phyloP scores from a whole-genome alignment of 495 filamentous ascomycete genomes.

The Aspergillus asperescens region DNA sequence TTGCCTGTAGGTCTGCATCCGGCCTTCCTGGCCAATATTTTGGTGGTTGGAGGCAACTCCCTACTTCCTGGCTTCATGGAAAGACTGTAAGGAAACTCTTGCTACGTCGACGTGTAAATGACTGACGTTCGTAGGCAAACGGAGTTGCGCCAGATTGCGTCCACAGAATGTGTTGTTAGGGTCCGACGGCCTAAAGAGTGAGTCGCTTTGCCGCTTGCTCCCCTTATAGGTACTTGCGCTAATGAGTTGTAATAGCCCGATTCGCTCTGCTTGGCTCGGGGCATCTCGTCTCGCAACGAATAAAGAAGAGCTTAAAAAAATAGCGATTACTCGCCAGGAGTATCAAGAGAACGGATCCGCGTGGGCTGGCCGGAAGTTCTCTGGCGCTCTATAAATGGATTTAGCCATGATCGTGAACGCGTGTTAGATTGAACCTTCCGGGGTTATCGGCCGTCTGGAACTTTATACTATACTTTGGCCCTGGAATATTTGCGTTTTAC shows the following conservation, averaged over 20 bases:
- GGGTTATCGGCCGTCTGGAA: too few relatives aligned
- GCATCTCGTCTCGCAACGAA: constrained; percentile 70
- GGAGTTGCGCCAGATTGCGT: constrained; percentile 69
- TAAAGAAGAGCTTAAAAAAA: constrained; percentile 50
- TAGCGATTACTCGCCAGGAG: constrained; percentile 77
- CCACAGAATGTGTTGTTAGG: constrained; percentile 69
- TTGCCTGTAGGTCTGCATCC: constrained; percentile 74
- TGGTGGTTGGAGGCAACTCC: constrained; percentile 84
- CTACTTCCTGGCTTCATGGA: constrained; percentile 76
- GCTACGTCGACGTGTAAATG: not conserved
- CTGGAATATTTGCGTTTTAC: too few relatives aligned
- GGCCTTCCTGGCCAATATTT: constrained; percentile 75
- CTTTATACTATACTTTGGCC: too few relatives aligned
- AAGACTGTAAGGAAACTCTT: constrained; percentile 50
- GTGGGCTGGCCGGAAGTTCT: constrained; percentile 74
- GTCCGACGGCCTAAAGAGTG: constrained; percentile 64
- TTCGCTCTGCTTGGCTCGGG: constrained; percentile 79
- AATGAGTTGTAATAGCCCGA: constrained; percentile 45
- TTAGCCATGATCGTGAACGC: too few relatives aligned
- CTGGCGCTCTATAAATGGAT: constrained; percentile 30
- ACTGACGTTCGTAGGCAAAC: constrained; percentile 44
- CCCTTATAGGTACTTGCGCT: not conserved
- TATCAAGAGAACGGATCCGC: constrained; percentile 80
- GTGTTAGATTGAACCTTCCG: too few relatives aligned
- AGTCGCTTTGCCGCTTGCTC: constrained; percentile 17